Evolutionary conservation across 495 filamentous ascomycete species (phyloP), one percentile per base, ranked within the genome.

Genomic region (Tuber microsphaerosporum): DNA sequence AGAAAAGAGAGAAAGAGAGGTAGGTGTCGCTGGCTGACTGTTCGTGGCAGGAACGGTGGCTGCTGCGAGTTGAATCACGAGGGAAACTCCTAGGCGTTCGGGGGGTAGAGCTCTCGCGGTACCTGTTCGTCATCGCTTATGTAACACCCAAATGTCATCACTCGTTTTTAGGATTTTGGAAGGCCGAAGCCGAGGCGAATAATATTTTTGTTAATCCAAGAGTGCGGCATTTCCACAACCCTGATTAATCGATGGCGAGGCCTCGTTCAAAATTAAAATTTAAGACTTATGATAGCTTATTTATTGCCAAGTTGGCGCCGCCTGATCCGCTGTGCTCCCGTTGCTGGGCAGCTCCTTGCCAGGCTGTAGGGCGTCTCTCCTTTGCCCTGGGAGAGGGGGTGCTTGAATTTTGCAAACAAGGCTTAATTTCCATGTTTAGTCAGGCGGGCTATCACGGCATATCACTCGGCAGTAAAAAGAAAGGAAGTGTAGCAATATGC

Each of bases 31-130:
- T 9, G 45, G 56, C 14, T 34, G 26, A 34, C n/a, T 45, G 41
- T 43, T 31, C 41, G 48, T 56, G 56, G 26, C n/a, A 43, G 65
- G 39, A 69, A 26, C 14, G 12, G 74, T 19, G 46, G 44, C 20
- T 37, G 69, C 56, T 80, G 41, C 76, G 37, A 42, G 77, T 76
- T 71, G 69, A 71, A 74, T 43, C 56, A 65, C 56, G 56, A 7
- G 56, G 14, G n/a, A 17, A 31, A 65, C 14, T 61, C n/a, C n/a
- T 61, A 69, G 39, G 73, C 69, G 34, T 20, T 74, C 37, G 73
- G 42, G 65, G 73, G 39, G 70, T 34, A 37, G 41, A 48, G 73
- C 70, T 76, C 51, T 70, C 65, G 41, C 39, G 74, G 68, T 51
- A 43, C 41, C 6, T 0, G 26, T 34, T 65, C 56, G 56, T 34